phyloP scores from a whole-genome alignment of 2,329 filamentous ascomycete genomes.

The Botrytis paeoniae region DNA sequence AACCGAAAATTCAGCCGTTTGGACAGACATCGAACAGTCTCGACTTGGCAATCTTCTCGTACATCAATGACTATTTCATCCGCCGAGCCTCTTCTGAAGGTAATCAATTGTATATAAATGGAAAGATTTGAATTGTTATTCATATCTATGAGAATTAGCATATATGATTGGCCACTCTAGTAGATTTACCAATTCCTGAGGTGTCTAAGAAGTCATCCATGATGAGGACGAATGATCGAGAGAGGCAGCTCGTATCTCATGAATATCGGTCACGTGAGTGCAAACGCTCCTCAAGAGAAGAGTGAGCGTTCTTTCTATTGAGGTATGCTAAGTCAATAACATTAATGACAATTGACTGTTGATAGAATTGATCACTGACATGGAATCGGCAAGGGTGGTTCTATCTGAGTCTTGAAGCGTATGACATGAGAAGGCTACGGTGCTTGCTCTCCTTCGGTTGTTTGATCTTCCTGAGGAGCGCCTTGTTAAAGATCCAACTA shows the following conservation, averaged over 20 bases:
- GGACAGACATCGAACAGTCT: constrained; percentile 2
- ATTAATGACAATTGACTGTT: background rate
- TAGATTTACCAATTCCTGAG: constrained; percentile 19
- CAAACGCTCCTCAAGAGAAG: background rate
- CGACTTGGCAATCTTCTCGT: constrained; percentile 8
- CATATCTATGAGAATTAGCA: constrained; percentile 22
- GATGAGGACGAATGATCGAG: background rate
- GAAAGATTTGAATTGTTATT: constrained; percentile 23
- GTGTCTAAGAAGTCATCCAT: constrained; percentile 19
- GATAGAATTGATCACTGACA: background rate
- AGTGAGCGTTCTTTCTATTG: background rate
- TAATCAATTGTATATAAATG: constrained; percentile 22
- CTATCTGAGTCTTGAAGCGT: background rate
- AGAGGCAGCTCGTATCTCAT: background rate
- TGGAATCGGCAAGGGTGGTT: background rate
- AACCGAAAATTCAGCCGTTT: background rate
- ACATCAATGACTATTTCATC: constrained; percentile 12
- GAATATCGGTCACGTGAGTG: background rate
- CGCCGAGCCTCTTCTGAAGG: constrained; percentile 21
- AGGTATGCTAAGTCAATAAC: background rate
- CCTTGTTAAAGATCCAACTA: background rate
- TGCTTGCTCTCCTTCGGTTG: background rate
- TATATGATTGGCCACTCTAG: background rate
- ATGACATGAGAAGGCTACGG: background rate
- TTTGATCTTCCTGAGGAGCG: background rate